Evolutionary conservation across 495 filamentous ascomycete species (phyloP), one percentile per base, ranked within the genome.

Genomic region (Haplographium delicatum): DNA sequence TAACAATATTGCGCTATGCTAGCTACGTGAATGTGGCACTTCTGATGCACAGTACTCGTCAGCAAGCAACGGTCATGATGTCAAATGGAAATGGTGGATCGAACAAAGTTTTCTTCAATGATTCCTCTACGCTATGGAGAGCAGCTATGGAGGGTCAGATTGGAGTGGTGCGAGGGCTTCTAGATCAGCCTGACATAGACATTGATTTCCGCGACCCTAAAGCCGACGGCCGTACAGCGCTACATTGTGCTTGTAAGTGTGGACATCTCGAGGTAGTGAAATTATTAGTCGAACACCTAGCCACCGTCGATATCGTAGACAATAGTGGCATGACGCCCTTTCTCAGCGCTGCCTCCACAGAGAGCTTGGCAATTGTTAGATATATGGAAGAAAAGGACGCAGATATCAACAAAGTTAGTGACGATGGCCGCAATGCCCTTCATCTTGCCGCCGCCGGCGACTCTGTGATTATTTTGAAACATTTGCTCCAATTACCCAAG

Each of bases 221-320:
- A 25, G 23, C 15, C 5, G 24, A 26, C 23, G 26, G 15, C 16
- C 44, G 19, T 6, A 34, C 54, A 33, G 50, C 62, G 28, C 41
- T 59, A 25, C 22, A 38, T 47, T 15, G 25, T 25, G 42, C 42
- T 47, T 33, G n/a, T 23, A 20, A 39, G 33, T 28, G 18, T 15
- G 13, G 28, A 11, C 19, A 57, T 15, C 41, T 38, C 8, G 27
- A 53, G 19, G 30, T 59, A 16, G 26, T 62, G 22, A 53, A 57
- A 42, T 23, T 65, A 15, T 44, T 65, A 5, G 28, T 62, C 28
- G 24, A 54, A 23, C 31, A 54, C 18, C 57, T 57, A 37, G 18
- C 53, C 49, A 2, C 16, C 27, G 6, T 47, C 9, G 44, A 47
- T 6, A 19, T 19, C 20, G n/a, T 22, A 6, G 44, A 47, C 24